Evolutionary conservation across 2,329 filamentous ascomycete genomes (phyloP).

Genomic region (Aspergillus calidoustus): DNA sequence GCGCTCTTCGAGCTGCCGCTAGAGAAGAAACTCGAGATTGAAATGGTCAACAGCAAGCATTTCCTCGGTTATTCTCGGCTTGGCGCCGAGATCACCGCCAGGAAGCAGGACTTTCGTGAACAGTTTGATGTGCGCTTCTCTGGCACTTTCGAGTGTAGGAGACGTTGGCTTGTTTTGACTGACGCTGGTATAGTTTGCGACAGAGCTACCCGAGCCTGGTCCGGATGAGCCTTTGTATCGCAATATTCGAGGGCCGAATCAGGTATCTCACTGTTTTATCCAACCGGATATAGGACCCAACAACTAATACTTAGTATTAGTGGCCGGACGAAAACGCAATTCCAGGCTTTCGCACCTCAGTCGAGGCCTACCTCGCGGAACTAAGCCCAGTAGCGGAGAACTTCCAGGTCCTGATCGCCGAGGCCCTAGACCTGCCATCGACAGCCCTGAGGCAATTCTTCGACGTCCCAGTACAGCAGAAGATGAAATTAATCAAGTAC

Average conservation of each 20-base stretch:
- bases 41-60: constrained; percentile 47
- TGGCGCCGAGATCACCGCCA: constrained; percentile 40
- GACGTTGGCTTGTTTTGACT: background rate
- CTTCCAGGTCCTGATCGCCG: constrained; percentile 38
- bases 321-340: constrained; percentile 40
- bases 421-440: constrained; percentile 36
- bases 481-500: constrained; percentile 50
- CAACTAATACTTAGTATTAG: constrained; percentile 19
- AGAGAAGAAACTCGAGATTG: constrained; percentile 54
- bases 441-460: constrained; percentile 39
- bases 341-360: constrained; percentile 36
- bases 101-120: constrained; percentile 40
- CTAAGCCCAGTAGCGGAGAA: constrained; percentile 30
- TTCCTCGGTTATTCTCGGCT: constrained; percentile 43
- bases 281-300: background rate
- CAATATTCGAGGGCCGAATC: constrained; percentile 42
- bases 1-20: constrained; percentile 50
- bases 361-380: constrained; percentile 37
- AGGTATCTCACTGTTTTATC: constrained; percentile 27
- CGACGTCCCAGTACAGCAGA: constrained; percentile 40
- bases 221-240: constrained; percentile 40
- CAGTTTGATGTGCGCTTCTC: constrained; percentile 39
- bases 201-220: constrained; percentile 40
- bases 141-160: background rate
- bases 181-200: constrained; percentile 35